Evolutionary conservation across 441 rosid genomes (phyloP), one percentile per base, ranked within the genome.

Genomic region (Omphalea diandra): DNA sequence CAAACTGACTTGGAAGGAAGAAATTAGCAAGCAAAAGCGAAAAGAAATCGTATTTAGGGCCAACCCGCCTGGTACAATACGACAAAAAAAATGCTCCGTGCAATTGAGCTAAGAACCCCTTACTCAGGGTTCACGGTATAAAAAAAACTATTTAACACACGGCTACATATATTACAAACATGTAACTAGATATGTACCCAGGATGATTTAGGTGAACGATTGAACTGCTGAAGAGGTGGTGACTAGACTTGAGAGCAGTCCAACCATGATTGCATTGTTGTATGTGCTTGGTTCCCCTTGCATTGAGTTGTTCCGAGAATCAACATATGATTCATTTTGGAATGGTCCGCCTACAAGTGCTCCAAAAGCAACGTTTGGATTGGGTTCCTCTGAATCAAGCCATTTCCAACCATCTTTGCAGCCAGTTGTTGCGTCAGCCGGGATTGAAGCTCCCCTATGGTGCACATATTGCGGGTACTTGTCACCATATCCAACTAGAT

Each of bases 381-480:
- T 85, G 29, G 98, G 94, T 7, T 83, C 44, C 0, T 84, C 73
- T 5, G 93, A 82, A 5, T 83, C 72, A 2, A 89, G 95, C 90
- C 92, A 95, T 80, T 81, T 68, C 80, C 90, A 88, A 47, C 99
- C 99, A 50, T 88, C 86, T 1, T 64, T 77, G 83, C 99, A 95
- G 38, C 91, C 87, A 0, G 95, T 83, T 3, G 74, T 81, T 69
- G 91, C 97, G 70, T 88, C 86, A 0, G 69, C 82, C 0, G 99
- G 99, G 35, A 95, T 93, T 4, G 99, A 93, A 76, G 99, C 97
- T 64, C 99, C 99, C 73, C 99, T 87, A 44, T 95, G 99, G 86
- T 95, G 99, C 73, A 93, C 90, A 40, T 70, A 83, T 68, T 84
- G 67, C n/a, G 98, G 99, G 73, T 82, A 95, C 41, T 88, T 88